Evolutionary conservation across 192 early-diverging fungal species (phyloP).

Genomic region (Oehlia diaphana): DNA sequence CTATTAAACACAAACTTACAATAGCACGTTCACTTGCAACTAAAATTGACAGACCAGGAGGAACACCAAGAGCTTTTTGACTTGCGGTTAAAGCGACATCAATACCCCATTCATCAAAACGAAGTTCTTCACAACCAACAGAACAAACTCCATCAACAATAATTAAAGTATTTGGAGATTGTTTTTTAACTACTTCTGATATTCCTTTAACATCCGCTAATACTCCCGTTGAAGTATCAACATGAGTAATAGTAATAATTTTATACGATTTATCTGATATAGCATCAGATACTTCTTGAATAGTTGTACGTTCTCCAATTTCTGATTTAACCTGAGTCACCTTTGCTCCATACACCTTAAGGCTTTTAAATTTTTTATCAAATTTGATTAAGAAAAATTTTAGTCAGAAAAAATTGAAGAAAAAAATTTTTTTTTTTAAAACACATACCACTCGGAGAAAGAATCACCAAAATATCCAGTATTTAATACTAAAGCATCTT

Average conservation of each 20-base stretch:
- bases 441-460: conserved; percentile 81
- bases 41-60: conserved; percentile 90
- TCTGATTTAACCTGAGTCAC: conserved; percentile 74
- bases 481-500: conserved; percentile 85
- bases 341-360: conserved; percentile 88
- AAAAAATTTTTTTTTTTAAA: not conserved
- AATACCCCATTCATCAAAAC: conserved; percentile 88
- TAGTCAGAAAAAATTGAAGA: not conserved
- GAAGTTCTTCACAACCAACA: conserved; percentile 89
- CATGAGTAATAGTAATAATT: conserved; percentile 90
- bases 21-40: conserved; percentile 79
- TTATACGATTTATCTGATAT: conserved; percentile 73
- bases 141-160: conserved; percentile 96
- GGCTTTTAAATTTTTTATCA: conserved; percentile 37
- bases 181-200: conserved; percentile 65
- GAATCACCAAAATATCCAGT: conserved; percentile 97
- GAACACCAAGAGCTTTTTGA: conserved; percentile 94
- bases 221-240: conserved; percentile 95
- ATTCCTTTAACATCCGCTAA: conserved; percentile 81
- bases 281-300: conserved; percentile 66
- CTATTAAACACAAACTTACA: conserved; percentile 12
- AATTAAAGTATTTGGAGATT: conserved; percentile 86
- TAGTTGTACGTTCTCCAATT: conserved; percentile 68
- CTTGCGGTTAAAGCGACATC: conserved; percentile 91
- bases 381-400: not conserved